Evolutionary conservation across 768 basidiomycete genomes (phyloP).

Genomic region (Leccinum subgranulosum): DNA sequence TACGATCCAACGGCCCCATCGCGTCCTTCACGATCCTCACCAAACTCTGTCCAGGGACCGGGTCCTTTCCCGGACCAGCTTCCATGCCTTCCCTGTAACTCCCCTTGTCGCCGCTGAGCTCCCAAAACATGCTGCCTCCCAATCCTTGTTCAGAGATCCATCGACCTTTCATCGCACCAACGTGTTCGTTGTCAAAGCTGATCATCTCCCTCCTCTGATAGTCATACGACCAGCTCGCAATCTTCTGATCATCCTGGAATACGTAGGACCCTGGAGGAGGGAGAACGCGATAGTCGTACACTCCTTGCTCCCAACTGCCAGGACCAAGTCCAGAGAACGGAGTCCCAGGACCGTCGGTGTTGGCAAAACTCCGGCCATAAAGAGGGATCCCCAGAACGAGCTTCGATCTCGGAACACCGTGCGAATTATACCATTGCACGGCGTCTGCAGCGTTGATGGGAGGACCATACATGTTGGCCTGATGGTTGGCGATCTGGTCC

Average conservation of each 20-base stretch:
- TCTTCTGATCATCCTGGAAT: slow-evolving; percentile 57
- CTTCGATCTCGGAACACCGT: slow-evolving; percentile 76
- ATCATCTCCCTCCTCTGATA: slow-evolving; percentile 72
- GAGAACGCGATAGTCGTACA: slow-evolving; percentile 91
- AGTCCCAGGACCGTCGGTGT: slow-evolving; percentile 77
- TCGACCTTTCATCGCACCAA: slow-evolving; percentile 70
- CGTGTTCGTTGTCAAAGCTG: slow-evolving; percentile 72
- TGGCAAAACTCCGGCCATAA: slow-evolving; percentile 89
- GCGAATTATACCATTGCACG: slow-evolving; percentile 64
- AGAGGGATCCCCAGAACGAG: slow-evolving; percentile 89
- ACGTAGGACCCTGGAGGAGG: slow-evolving; percentile 72
- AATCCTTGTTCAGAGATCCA: slow-evolving; percentile 76
- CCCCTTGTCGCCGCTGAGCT: slow-evolving; percentile 85
- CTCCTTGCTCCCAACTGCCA: slow-evolving; percentile 88
- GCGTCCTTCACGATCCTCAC: slow-evolving; percentile 71
- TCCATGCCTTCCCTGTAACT: slow-evolving; percentile 68
- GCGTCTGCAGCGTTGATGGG: slow-evolving; percentile 61
- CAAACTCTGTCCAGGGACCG: slow-evolving; percentile 66
- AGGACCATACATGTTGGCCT: slow-evolving; percentile 79
- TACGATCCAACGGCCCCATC: slow-evolving; percentile 72
- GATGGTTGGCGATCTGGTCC: slow-evolving; percentile 71
- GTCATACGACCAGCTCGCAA: slow-evolving; percentile 87
- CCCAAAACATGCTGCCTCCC: slow-evolving; percentile 95
- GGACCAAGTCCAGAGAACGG: slow-evolving; percentile 80
- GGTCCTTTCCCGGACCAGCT: slow-evolving; percentile 68